Percentiles rank a stretch among this genome's conserved stretches.
These are phyloP conservation scores for Aschersonia sp. DNA, from an alignment of 2,329 filamentous ascomycete species.

Conservation along the genomic window DNA sequence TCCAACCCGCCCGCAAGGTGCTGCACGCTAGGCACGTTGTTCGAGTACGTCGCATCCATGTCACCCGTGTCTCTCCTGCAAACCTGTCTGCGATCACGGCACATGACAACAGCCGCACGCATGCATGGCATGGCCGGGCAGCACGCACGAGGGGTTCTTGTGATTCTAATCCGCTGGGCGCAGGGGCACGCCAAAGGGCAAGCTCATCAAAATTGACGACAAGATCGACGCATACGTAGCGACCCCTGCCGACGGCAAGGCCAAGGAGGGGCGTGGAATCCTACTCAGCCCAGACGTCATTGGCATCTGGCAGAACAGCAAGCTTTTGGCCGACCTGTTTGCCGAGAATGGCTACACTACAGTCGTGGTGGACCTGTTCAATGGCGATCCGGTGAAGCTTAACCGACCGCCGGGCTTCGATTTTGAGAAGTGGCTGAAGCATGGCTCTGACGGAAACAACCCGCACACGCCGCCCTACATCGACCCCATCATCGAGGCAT, in stretches of 20 bases:
- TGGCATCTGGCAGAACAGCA: constrained; percentile 23
- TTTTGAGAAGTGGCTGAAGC: constrained; percentile 17
- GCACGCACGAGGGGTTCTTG: neutral
- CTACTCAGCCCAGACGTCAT: constrained; percentile 22
- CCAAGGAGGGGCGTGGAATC: constrained; percentile 15
- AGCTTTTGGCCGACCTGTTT: constrained; percentile 25
- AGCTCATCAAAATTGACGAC: constrained; percentile 25
- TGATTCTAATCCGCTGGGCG: neutral
- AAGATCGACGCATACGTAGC: constrained; percentile 36
- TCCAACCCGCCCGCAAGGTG: constrained; percentile 36
- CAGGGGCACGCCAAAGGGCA: constrained; percentile 34
- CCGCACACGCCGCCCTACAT: constrained; percentile 20
- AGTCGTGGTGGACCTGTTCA: constrained; percentile 22
- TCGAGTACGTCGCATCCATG: constrained; percentile 27
- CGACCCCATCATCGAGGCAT: constrained; percentile 18
- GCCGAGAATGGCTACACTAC: constrained; percentile 23
- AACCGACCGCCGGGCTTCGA: constrained; percentile 14
- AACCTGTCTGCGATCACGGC: neutral
- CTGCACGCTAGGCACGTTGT: constrained; percentile 36
- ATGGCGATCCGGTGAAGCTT: constrained; percentile 17
- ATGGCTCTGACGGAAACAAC: constrained; percentile 31
- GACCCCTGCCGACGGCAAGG: constrained; percentile 19
- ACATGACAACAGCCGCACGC: neutral
- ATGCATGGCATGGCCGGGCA: neutral
- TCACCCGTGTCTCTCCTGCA: neutral